Percentiles rank a stretch among this genome's conserved stretches.
Evolutionary conservation across 2,329 filamentous ascomycete species (phyloP).

Genomic region (Chaetomium sp.): DNA sequence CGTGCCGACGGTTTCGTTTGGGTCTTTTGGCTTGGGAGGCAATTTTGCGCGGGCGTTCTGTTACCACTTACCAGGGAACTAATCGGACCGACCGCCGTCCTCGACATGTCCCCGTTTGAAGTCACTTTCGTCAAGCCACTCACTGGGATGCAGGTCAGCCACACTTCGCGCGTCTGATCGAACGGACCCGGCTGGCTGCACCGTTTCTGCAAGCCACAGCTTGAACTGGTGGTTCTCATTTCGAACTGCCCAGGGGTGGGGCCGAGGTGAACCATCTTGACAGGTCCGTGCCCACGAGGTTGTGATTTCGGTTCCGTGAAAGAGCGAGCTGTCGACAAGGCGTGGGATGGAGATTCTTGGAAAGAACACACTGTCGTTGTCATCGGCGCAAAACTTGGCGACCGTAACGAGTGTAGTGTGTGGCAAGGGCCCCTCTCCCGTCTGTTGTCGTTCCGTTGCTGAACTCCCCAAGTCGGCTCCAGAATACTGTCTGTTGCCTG

Average conservation of each 20-base stretch:
- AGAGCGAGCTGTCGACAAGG: too few relatives aligned
- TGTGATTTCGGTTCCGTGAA: constrained; percentile 1
- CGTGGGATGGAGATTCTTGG: not conserved
- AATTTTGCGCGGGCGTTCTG: too few relatives aligned
- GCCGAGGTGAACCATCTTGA: not conserved
- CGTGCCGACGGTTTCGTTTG: too few relatives aligned
- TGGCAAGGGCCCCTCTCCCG: not conserved
- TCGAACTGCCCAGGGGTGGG: not conserved
- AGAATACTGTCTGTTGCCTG: constrained; percentile 19
- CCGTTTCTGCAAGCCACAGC: constrained; percentile 3
- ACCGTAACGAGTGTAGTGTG: constrained; percentile 5
- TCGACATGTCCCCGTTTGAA: constrained; percentile 9
- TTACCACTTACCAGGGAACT: constrained; percentile 3
- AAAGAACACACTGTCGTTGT: constrained; percentile 10
- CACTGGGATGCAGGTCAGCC: constrained; percentile 13
- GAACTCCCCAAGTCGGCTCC: not conserved
- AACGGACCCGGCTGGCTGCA: not conserved
- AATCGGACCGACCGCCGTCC: constrained; percentile 25
- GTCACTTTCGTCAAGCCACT: constrained; percentile 1
- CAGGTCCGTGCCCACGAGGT: not conserved
- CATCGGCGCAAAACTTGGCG: constrained; percentile 9
- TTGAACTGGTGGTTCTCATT: too few relatives aligned
- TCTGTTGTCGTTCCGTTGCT: not conserved
- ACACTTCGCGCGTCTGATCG: not conserved
- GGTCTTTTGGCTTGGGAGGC: too few relatives aligned